Base-by-base conservation (phyloP, 805 yeast species). In the Sugiyamaella americana region DNA sequence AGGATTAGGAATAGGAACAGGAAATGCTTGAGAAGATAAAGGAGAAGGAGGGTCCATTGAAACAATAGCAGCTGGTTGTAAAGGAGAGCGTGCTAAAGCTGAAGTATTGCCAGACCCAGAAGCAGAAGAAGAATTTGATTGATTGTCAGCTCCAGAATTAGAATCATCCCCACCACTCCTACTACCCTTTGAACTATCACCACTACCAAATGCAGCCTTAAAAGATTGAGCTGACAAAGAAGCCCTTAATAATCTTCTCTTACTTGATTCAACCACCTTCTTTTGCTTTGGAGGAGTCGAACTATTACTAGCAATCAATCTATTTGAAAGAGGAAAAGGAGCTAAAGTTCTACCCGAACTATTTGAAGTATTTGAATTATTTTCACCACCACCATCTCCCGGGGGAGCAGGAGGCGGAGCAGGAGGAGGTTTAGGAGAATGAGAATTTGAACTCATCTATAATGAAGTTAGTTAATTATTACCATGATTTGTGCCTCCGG, bases 191-290 rank as follows among this genome's bases (percentile, higher is more conserved):
- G 11, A 8, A 13, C 32, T 26, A 26, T 13, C 13, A 13, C 8
- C 13, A 26, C 32, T 26, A 13, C 32, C 32, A 26, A 26, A 26
- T 26, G 20, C 37, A 17, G 49, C 37, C 20, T 43, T 43, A 36
- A 48, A 48, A 34, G 51, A 48, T 13, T 40, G 46, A 6, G 48
- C 36, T 5, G 49, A 44, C 19, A 48, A n/a, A 18, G 51, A 44
- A 16, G 41, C 36, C 18, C 43, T 37, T 19, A 48, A 32, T 17
- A 40, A 13, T 8, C 21, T n/a, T 34, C 44, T 37, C 19, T 41
- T 41, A 34, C 40, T 13, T n/a, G 26, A 16, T 11, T 19, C 37
- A 35, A 11, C n/a, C 11, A 29, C 34, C 17, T 21, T 35, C 17
- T 35, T 10, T 5, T 5, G 32, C 32, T 26, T 26, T 8, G 32